Evolutionary conservation across 78 protist species (phyloP).

Genomic region (Monocercomonoides exilis): DNA sequence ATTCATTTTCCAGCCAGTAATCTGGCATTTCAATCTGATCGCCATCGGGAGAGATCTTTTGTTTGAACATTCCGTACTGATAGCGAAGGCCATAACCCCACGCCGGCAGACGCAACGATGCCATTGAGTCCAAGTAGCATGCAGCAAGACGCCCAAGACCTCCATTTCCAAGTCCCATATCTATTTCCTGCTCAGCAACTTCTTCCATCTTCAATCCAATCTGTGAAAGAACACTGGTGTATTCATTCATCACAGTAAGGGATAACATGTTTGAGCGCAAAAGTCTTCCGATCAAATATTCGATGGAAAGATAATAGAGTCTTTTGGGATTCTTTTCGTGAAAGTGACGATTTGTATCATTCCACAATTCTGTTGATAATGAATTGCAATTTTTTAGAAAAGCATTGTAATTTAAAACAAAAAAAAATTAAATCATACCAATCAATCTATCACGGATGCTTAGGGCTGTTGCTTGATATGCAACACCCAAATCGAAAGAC

Average conservation of each 20-base stretch:
- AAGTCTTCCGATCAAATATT: slow-evolving; percentile 81
- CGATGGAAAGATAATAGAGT: slow-evolving; percentile 79
- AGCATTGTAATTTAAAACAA: background rate
- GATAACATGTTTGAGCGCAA: slow-evolving; percentile 17
- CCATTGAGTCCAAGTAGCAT: slow-evolving; percentile 83
- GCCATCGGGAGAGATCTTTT: slow-evolving; percentile 64
- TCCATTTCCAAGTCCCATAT: slow-evolving; percentile 94
- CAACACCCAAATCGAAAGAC: background rate
- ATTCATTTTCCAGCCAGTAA: slow-evolving; percentile 55
- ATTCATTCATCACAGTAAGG: slow-evolving; percentile 49
- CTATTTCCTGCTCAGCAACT: slow-evolving; percentile 72
- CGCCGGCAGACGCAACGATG: slow-evolving; percentile 76
- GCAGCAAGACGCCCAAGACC: slow-evolving; percentile 93
- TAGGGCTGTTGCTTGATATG: background rate
- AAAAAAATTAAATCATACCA: background rate
- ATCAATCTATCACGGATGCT: background rate
- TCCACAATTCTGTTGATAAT: slow-evolving; percentile 18
- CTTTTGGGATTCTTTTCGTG: slow-evolving; percentile 53
- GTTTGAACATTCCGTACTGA: slow-evolving; percentile 84
- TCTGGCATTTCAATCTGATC: slow-evolving; percentile 47
- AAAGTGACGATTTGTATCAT: slow-evolving; percentile 42
- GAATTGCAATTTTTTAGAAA: background rate
- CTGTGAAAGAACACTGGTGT: slow-evolving; percentile 39
- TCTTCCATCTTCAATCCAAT: slow-evolving; percentile 44
- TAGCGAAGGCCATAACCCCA: slow-evolving; percentile 76